These are phyloP conservation scores for Pseudoneurospora amorphoporcata DNA, from an alignment of 495 filamentous ascomycete genomes.

Conservation along the genomic window DNA sequence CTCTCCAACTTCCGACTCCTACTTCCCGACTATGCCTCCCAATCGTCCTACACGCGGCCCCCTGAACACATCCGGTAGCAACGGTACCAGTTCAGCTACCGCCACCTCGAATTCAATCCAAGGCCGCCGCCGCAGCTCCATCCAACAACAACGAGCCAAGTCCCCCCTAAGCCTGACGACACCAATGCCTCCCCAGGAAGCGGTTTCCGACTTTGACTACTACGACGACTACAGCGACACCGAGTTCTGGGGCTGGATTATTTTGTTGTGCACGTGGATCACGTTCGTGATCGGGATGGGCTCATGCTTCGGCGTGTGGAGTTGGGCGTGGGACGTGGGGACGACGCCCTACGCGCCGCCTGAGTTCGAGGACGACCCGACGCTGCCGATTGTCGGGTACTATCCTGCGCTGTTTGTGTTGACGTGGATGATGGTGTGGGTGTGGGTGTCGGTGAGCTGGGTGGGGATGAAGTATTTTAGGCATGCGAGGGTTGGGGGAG, in stretches of 20 bases:
- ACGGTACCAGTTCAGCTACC: neutral
- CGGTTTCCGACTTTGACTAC: conserved; percentile 2
- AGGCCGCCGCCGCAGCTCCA: conserved; percentile 35
- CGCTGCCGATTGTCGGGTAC: conserved; percentile 89
- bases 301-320: conserved; percentile 94
- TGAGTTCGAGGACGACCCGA: conserved; percentile 86
- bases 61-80: neutral
- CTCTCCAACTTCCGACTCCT: conserved; percentile 50
- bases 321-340: conserved; percentile 98
- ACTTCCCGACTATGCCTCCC: conserved; percentile 39
- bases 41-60: neutral
- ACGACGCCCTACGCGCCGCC: conserved; percentile 89
- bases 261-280: conserved; percentile 80
- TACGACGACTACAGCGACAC: conserved; percentile 88
- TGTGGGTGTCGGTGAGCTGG: conserved; percentile 96
- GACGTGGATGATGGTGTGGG: conserved; percentile 94
- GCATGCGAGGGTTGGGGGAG: conserved; percentile 74
- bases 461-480: conserved; percentile 99
- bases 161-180: conserved; percentile 48
- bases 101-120: conserved; percentile 19
- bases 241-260: conserved; percentile 93
- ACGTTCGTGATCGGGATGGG: conserved; percentile 96
- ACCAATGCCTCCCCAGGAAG: conserved; percentile 30
- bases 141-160: conserved; percentile 41
- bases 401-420: conserved; percentile 91